phyloP scores from a whole-genome alignment of 495 filamentous ascomycete species.

The Neurospora tetrasperma region DNA sequence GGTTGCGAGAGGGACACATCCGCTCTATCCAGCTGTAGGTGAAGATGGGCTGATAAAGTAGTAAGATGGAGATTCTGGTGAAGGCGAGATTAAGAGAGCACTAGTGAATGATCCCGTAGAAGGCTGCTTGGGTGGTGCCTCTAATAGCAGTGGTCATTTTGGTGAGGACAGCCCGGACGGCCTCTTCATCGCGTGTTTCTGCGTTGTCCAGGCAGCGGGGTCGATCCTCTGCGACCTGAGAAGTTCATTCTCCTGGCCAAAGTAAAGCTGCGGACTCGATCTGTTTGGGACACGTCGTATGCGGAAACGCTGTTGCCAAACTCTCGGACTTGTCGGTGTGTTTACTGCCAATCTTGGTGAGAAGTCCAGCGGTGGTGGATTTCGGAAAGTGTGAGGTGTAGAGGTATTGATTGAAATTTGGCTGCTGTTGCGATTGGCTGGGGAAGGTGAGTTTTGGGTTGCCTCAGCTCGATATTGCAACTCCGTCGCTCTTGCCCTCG shows the following conservation, averaged over 20 bases:
- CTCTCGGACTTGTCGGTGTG: neutral
- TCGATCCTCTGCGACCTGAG: neutral
- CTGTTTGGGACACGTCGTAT: neutral
- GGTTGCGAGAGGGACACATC: slow-evolving; percentile 17
- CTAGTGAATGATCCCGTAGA: slow-evolving; percentile 23
- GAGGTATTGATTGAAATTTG: neutral
- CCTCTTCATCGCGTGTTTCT: neutral
- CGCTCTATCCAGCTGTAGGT: too few relatives aligned
- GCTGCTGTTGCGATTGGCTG: neutral
- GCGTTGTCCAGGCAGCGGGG: neutral
- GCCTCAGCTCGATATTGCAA: neutral
- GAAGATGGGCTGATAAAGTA: too few relatives aligned
- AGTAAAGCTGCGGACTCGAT: neutral
- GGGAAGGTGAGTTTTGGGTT: neutral
- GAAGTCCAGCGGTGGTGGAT: neutral
- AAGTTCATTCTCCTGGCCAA: neutral
- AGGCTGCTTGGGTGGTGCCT: slow-evolving; percentile 11
- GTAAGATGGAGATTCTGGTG: neutral
- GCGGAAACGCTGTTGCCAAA: neutral
- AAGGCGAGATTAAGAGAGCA: slow-evolving; percentile 16
- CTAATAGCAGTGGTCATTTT: neutral
- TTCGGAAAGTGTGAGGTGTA: neutral
- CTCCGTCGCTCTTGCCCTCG: neutral
- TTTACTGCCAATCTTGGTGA: neutral
- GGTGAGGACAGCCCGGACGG: neutral